Base-by-base conservation (phyloP, 257 asterid genomes). In the Solanum habrochaites region DNA sequence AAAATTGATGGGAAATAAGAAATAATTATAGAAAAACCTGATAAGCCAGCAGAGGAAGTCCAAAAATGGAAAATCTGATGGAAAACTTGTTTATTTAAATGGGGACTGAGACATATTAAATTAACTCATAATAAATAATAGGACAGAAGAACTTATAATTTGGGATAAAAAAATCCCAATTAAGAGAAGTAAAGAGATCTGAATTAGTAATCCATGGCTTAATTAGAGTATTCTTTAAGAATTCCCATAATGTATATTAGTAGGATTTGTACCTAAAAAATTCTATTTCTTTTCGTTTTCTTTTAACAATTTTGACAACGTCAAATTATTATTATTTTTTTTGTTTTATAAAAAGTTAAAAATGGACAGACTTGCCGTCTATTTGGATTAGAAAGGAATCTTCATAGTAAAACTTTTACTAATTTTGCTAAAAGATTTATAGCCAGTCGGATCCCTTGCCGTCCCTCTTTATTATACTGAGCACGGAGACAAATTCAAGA, bases 51-150 rank as follows among this genome's bases (percentile, higher is more conserved):
- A 56, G 88, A 78, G 47, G 82, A 29, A 10, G 86, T n/a, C 88
- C 88, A 64, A 86, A 86, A 8, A 86, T 31, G 86, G n/a, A n/a
- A 86, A 81, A 45, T 40, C 71, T 8, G 86, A 11, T n/a, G 86
- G 88, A 25, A 86, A 86, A 66, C 83, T 86, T 32, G 15, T 83
- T 31, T 88, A 83, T 37, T 71, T 86, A n/a, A 90, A 82, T 27
- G 90, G 72, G 72, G 21, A 47, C 23, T 27, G 82, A 27, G 6
- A 87, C 25, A 20, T 20, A n/a, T n/a, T n/a, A n/a, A n/a, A n/a
- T n/a, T n/a, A n/a, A n/a, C n/a, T n/a, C 67, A 10, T 6, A 16
- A 16, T 52, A 52, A 52, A 52, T 75, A 75, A 75, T 4, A n/a
- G 37, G 39, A 40, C 13, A 40, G 13, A 23, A 75, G 37, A 75